phyloP scores from a whole-genome alignment of 345 rosid species.

The Camelina sativa region DNA sequence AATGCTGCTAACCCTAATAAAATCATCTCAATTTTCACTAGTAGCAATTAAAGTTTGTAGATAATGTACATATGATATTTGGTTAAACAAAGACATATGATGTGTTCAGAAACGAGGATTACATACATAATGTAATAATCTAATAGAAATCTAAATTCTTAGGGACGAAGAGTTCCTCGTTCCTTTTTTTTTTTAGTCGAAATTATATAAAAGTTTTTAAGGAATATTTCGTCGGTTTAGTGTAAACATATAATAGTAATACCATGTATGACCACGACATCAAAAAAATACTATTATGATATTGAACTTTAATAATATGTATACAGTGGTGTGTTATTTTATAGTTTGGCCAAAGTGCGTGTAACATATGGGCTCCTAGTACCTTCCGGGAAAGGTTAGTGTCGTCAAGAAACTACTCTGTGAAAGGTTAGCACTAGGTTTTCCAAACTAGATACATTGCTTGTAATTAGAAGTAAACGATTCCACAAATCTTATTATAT shows the following conservation, averaged over 20 bases:
- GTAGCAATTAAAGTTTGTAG: too few species aligned
- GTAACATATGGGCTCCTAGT: constrained; percentile 30
- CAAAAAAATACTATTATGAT: background rate
- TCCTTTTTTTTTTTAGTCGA: background rate
- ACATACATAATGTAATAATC: background rate
- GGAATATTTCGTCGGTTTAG: background rate
- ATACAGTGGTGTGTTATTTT: background rate
- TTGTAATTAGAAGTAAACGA: background rate
- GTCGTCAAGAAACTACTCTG: constrained; percentile 32
- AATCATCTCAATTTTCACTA: background rate
- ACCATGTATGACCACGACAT: constrained; percentile 21
- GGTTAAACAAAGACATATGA: too few species aligned
- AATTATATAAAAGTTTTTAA: background rate
- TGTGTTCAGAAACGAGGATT: constrained; percentile 1
- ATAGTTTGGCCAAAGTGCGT: constrained; percentile 28
- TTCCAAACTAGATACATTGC: constrained; percentile 23
- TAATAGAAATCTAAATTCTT: background rate
- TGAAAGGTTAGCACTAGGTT: constrained; percentile 38
- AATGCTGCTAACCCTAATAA: background rate
- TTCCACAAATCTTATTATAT: background rate
- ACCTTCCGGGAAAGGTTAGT: constrained; percentile 19
- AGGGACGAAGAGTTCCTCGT: constrained; percentile 11
- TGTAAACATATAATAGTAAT: constrained; percentile 15
- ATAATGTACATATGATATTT: too few species aligned
- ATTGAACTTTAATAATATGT: background rate